These are phyloP conservation scores for Hysterangium stoloniferum DNA, from an alignment of 768 basidiomycete species.

Conservation along the genomic window DNA sequence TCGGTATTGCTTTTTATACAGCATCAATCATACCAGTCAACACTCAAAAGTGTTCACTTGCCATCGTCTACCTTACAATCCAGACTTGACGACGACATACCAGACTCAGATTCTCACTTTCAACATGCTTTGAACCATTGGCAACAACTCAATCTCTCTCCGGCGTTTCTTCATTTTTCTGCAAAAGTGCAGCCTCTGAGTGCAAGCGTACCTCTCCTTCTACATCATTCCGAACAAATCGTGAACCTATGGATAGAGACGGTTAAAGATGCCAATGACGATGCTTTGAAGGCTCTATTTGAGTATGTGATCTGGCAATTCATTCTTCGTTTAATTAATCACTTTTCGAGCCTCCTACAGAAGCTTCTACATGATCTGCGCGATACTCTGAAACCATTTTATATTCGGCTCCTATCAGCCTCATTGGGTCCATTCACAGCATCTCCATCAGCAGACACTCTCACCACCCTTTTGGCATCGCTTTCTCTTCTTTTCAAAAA, in stretches of 20 bases:
- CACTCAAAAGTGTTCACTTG: conserved; percentile 62
- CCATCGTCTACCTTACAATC: conserved; percentile 51
- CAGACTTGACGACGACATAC: conserved; percentile 51
- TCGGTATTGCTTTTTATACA: conserved; percentile 24
- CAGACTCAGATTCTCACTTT: conserved; percentile 80
- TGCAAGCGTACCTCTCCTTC: conserved; percentile 69
- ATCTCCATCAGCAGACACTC: conserved; percentile 48
- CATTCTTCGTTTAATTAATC: conserved; percentile 13
- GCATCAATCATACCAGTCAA: conserved; percentile 68
- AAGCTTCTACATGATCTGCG: conserved; percentile 76
- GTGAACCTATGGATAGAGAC: conserved; percentile 56
- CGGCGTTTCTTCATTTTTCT: conserved; percentile 66
- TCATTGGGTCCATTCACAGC: conserved; percentile 52
- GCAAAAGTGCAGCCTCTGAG: conserved; percentile 52
- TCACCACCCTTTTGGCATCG: conserved; percentile 60
- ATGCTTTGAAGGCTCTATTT: conserved; percentile 63
- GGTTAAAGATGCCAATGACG: conserved; percentile 55
- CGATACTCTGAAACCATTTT: conserved; percentile 61
- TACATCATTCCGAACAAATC: conserved; percentile 73
- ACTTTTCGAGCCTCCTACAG: conserved; percentile 53
- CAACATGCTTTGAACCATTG: conserved; percentile 65
- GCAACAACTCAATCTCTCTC: conserved; percentile 73
- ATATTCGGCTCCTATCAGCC: conserved; percentile 43
- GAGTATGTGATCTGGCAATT: conserved; percentile 45
- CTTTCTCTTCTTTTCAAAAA: conserved; percentile 65